These are phyloP conservation scores for Boletus edulis DNA, from an alignment of 768 basidiomycete species.

Conservation along the genomic window DNA sequence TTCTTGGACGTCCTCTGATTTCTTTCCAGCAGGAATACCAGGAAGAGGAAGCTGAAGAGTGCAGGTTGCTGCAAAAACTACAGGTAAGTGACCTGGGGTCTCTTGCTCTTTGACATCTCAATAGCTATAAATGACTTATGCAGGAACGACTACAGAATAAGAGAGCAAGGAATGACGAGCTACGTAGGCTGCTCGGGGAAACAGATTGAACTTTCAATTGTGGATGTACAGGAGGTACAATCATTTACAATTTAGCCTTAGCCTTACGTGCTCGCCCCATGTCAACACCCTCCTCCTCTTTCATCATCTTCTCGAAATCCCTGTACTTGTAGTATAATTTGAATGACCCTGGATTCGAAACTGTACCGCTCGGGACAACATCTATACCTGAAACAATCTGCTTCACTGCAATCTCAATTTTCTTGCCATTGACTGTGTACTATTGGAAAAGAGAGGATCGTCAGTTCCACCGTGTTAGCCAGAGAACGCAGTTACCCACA, in stretches of 20 bases:
- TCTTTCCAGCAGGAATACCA: conserved; percentile 6
- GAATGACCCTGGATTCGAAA: conserved; percentile 69
- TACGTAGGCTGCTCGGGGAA: conserved; percentile 16
- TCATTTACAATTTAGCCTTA: conserved; percentile 14
- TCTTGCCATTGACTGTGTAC: conserved; percentile 79
- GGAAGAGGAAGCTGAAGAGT: conserved; percentile 14
- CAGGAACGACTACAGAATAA: conserved; percentile 9
- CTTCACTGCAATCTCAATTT: conserved; percentile 78
- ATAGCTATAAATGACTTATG: background rate
- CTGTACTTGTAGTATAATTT: conserved; percentile 62
- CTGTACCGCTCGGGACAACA: conserved; percentile 68
- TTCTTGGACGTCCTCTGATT: background rate
- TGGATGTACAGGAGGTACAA: background rate
- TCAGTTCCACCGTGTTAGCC: background rate
- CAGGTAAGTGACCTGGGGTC: conserved; percentile 1
- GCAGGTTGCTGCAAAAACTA: conserved; percentile 9
- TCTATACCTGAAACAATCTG: conserved; percentile 70
- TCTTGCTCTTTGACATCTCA: background rate
- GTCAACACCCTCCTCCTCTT: conserved; percentile 15
- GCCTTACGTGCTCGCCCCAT: background rate
- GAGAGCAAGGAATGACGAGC: conserved; percentile 3
- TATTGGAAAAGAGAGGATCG: conserved; percentile 22
- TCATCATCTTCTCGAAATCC: conserved; percentile 40
- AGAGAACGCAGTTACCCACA: conserved; percentile 38
- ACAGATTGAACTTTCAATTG: background rate